Conservation (phyloP, 495 filamentous ascomycete species). For the Geoglossum glabrum region DNA sequence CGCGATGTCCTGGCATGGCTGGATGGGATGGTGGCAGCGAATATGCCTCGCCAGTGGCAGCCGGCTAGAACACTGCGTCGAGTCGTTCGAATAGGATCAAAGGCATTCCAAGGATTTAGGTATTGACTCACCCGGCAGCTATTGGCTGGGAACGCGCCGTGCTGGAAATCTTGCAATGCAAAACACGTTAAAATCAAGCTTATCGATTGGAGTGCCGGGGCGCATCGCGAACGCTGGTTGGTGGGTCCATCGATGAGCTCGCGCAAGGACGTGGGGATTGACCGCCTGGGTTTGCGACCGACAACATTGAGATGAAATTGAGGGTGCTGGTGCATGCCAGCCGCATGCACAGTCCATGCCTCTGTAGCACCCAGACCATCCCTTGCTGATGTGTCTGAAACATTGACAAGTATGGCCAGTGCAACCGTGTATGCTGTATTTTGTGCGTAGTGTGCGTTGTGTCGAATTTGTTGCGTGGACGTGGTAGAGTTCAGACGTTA, state of each 20-base stretch:
- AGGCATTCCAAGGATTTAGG: background rate
- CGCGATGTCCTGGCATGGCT: conserved; percentile 40
- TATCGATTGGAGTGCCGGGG: background rate
- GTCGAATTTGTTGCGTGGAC: too few relatives aligned
- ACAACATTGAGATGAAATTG: too few relatives aligned
- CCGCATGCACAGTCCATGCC: background rate
- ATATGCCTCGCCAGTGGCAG: background rate
- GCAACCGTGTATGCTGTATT: background rate
- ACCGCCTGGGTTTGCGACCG: background rate
- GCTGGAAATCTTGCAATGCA: background rate
- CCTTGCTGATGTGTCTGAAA: background rate
- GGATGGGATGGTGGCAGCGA: background rate
- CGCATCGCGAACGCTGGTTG: background rate
- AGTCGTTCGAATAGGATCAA: background rate
- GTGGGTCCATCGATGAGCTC: too few relatives aligned
- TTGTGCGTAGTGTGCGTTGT: too few relatives aligned
- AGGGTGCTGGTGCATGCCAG: background rate
- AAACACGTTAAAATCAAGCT: background rate
- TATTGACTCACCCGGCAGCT: background rate
- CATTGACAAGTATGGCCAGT: background rate
- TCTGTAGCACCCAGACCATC: background rate
- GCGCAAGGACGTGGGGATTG: too few relatives aligned
- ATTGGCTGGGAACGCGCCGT: too few relatives aligned
- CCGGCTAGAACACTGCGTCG: background rate
- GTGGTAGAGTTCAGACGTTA: too few relatives aligned